Evolutionary conservation across 768 basidiomycete genomes (phyloP).

Genomic region (Tulasnella sp.): DNA sequence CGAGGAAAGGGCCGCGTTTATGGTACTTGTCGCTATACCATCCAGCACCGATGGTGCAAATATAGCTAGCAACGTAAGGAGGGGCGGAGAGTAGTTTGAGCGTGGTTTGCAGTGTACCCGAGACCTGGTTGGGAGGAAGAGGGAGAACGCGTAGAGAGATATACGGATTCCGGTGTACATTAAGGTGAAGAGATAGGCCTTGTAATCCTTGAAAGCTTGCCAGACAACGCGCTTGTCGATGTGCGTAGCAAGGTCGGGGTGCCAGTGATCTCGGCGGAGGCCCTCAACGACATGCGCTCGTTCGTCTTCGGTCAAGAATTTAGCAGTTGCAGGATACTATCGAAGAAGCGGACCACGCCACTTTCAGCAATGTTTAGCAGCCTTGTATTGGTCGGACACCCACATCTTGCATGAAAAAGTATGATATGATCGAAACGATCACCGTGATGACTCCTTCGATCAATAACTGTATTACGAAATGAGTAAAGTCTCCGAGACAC

Average conservation of each 20-base stretch:
- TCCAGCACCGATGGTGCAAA: slow-evolving; percentile 43
- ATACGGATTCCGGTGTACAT: slow-evolving; percentile 35
- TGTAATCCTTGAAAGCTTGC: slow-evolving; percentile 60
- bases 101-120: slow-evolving; percentile 45
- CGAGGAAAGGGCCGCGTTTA: slow-evolving; percentile 44
- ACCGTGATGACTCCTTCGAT: slow-evolving; percentile 66
- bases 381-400: slow-evolving; percentile 41
- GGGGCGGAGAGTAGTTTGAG: slow-evolving; percentile 50
- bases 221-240: slow-evolving; percentile 49
- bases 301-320: slow-evolving; percentile 58
- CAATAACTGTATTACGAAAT: slow-evolving; percentile 32
- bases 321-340: slow-evolving; percentile 38
- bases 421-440: slow-evolving; percentile 49
- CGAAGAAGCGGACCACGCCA: neutral
- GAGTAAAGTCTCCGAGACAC: neutral
- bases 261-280: slow-evolving; percentile 55
- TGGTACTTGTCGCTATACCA: slow-evolving; percentile 34
- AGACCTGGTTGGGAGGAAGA: slow-evolving; percentile 35
- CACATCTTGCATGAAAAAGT: slow-evolving; percentile 70
- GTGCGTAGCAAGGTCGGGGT: slow-evolving; percentile 53
- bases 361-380: neutral
- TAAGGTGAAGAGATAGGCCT: slow-evolving; percentile 47
- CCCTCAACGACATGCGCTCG: slow-evolving; percentile 57
- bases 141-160: slow-evolving; percentile 23
- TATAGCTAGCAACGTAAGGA: slow-evolving; percentile 49